Evolutionary conservation across 192 early-diverging fungal species (phyloP), one percentile per base, ranked within the genome.

Genomic region (Funneliformis mosseae): DNA sequence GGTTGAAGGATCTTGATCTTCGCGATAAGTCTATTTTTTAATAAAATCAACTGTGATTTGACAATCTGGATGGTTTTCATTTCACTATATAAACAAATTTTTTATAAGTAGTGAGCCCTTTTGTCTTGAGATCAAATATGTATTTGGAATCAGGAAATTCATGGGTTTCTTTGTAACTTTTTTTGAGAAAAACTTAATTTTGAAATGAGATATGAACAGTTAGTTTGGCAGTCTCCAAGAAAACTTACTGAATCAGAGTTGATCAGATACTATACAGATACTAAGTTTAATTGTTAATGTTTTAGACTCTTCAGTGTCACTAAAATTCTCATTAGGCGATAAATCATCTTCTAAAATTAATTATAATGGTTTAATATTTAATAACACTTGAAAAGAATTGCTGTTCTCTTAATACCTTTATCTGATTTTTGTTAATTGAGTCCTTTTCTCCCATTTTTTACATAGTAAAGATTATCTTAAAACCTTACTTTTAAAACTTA

Each of bases 151-250:
- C 60, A 41, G 74, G 60, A 76, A 76, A 76, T 62, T 62, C 38
- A 11, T 21, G 28, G 41, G n/a, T 62, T 41, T 76, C 21, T 39
- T 76, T 11, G 39, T 76, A 76, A 5, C 12, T 4, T 76, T 16
- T 41, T 11, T 76, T 76, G 41, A 76, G 74, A 63, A 12, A 76
- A 76, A 61, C 74, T 76, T 76, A 76, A 76, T 76, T 76, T 76
- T n/a, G 21, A 11, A 76, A 62, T 62, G 12, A 62, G 23, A 41
- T 28, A 55, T 46, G 41, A 76, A 45, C 43, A 76, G 28, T 76
- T 76, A 76, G 74, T 39, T 21, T 50, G 27, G n/a, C 46, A 62
- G 42, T 76, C 41, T 76, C 8, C 42, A 62, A 60, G 16, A 62
- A 76, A 76, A 39, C 75, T 62, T 76, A 45, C 5, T 76, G 14